Evolutionary conservation across 176 grass and related monocot genomes (phyloP).

Genomic region (Lolium rigidum): DNA sequence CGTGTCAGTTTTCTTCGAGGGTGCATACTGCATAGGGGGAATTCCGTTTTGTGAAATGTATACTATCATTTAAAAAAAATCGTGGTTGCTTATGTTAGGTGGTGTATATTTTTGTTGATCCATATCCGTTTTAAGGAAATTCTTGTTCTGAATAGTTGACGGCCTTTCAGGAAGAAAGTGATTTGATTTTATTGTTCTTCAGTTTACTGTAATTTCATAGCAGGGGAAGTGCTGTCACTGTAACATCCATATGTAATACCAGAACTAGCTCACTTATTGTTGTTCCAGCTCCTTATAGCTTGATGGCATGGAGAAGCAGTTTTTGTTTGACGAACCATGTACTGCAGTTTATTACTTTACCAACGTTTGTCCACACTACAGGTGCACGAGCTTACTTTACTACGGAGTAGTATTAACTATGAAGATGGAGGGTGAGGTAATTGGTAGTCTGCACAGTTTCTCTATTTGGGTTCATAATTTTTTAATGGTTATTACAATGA

Average conservation of each 20-base stretch:
- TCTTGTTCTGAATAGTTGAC: not conserved
- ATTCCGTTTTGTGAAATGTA: not conserved
- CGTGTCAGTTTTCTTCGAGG: not conserved
- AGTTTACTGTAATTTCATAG: not conserved
- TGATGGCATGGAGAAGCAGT: not conserved
- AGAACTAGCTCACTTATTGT: not conserved
- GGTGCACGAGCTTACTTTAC: not conserved
- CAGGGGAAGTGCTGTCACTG: not conserved
- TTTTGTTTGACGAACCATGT: too few species aligned
- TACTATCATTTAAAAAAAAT: not conserved
- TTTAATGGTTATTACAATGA: not conserved
- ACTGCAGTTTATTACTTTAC: not conserved
- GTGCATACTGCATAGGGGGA: not conserved
- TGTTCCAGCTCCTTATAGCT: slow-evolving; percentile 22
- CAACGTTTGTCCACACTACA: not conserved
- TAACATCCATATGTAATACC: not conserved
- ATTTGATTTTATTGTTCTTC: not conserved
- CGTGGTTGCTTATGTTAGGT: not conserved
- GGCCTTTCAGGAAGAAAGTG: not conserved
- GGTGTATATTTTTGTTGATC: not conserved
- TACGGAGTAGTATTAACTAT: not conserved
- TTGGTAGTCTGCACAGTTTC: not conserved
- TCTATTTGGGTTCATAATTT: not conserved
- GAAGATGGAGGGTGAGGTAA: not conserved
- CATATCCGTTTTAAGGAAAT: not conserved